Evolutionary conservation across 2,329 filamentous ascomycete species (phyloP).

Genomic region (Lachnellula suecica): DNA sequence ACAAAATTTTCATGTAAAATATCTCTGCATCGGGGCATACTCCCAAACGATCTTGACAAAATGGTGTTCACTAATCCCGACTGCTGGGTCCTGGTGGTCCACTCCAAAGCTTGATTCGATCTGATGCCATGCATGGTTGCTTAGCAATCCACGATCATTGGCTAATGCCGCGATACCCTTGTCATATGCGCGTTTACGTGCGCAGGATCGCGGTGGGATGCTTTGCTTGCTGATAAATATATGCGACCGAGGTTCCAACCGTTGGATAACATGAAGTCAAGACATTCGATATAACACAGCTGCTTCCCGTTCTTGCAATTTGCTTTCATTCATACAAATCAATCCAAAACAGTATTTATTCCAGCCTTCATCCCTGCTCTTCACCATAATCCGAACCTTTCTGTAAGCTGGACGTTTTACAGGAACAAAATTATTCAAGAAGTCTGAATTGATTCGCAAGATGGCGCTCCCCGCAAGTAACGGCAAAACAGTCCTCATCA

Average conservation of each 20-base stretch:
- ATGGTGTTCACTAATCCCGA: too few relatives aligned
- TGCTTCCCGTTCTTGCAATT: neutral
- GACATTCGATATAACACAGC: neutral
- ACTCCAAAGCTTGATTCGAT: too few relatives aligned
- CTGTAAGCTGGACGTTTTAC: neutral
- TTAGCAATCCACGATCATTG: too few relatives aligned
- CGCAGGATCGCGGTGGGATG: too few relatives aligned
- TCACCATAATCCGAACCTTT: neutral
- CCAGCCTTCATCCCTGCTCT: neutral
- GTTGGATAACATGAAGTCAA: neutral
- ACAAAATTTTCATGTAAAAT: too few relatives aligned
- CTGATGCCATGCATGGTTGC: too few relatives aligned
- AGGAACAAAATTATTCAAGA: neutral
- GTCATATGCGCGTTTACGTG: too few relatives aligned
- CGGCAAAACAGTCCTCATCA: conserved; percentile 31
- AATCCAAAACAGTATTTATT: neutral
- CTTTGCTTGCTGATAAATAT: conserved; percentile 34
- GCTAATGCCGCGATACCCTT: too few relatives aligned
- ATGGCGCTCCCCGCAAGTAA: conserved; percentile 28
- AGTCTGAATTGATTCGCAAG: neutral
- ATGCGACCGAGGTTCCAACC: neutral
- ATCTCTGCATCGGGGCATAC: too few relatives aligned
- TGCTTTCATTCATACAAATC: neutral
- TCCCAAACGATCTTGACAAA: too few relatives aligned
- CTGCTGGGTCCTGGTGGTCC: too few relatives aligned